A percentile compares a stretch with the other conserved stretches of the same genome.
These are phyloP conservation scores for Rhodamnia argentea DNA, from an alignment of 345 rosid species.

Conservation along the genomic window DNA sequence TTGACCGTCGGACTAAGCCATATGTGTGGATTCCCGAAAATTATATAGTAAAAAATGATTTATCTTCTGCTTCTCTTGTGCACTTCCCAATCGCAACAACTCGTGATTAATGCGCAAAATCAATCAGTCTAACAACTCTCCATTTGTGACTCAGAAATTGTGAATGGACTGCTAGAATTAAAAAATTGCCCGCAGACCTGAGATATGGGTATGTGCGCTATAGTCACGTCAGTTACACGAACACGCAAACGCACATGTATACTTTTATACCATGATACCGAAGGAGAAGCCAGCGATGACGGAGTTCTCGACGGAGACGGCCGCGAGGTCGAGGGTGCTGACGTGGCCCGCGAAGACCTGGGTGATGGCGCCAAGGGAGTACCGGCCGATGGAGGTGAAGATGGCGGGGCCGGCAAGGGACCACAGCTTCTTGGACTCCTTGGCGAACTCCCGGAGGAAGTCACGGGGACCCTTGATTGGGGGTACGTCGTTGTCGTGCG, in stretches of 20 bases:
- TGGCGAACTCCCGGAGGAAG: constrained; percentile 25
- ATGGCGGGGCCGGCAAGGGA: constrained; percentile 90
- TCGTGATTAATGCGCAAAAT: not conserved
- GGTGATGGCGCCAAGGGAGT: constrained; percentile 86
- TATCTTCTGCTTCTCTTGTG: not conserved
- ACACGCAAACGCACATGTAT: not conserved
- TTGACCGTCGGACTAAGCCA: not conserved
- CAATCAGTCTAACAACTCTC: too few relatives aligned
- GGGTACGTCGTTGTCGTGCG: constrained; percentile 46
- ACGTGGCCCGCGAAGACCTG: constrained; percentile 76
- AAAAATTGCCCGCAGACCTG: not conserved
- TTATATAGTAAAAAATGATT: not conserved
- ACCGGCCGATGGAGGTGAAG: constrained; percentile 69
- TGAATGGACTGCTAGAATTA: too few relatives aligned
- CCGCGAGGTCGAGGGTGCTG: constrained; percentile 65
- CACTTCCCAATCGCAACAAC: too few relatives aligned
- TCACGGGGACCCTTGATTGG: constrained; percentile 21
- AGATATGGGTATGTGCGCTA: not conserved
- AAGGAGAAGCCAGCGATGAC: constrained; percentile 88
- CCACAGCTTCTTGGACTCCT: constrained; percentile 68
- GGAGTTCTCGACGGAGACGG: constrained; percentile 75
- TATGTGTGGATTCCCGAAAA: not conserved
- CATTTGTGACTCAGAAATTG: too few relatives aligned
- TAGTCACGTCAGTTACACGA: not conserved
- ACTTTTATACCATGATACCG: constrained; percentile 48